Evolutionary conservation across 495 filamentous ascomycete species (phyloP).

Genomic region (Penicillium subrubescens): DNA sequence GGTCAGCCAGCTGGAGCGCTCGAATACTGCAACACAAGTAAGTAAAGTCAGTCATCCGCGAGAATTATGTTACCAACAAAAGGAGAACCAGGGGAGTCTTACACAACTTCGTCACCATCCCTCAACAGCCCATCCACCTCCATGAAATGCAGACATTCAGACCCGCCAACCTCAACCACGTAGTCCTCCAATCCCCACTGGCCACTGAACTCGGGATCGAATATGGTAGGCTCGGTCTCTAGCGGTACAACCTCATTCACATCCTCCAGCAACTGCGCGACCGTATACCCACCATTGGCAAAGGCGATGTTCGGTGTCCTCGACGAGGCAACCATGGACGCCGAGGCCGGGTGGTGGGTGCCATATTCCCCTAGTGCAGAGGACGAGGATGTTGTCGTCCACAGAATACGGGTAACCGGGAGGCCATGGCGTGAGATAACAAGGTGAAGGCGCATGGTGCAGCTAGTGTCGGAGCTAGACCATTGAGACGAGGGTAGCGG

Average conservation of each 20-base stretch:
- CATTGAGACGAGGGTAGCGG: constrained; percentile 15
- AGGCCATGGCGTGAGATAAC: constrained; percentile 79
- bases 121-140: constrained; percentile 68
- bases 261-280: constrained; percentile 80
- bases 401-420: constrained; percentile 74
- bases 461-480: constrained; percentile 17
- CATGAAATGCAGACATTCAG: constrained; percentile 90
- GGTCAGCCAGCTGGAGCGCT: constrained; percentile 72
- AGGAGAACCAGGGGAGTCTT: constrained; percentile 29
- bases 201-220: constrained; percentile 43
- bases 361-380: constrained; percentile 36
- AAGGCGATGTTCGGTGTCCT: constrained; percentile 49
- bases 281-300: constrained; percentile 60
- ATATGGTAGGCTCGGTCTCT: constrained; percentile 59
- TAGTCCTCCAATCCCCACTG: constrained; percentile 94
- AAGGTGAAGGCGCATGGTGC: constrained; percentile 77
- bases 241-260: constrained; percentile 83
- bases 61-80: neutral
- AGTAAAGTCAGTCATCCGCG: neutral
- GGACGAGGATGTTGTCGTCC: constrained; percentile 53
- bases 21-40: constrained; percentile 63
- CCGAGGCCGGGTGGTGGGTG: constrained; percentile 24
- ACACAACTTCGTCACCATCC: constrained; percentile 86
- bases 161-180: constrained; percentile 78
- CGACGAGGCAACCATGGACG: constrained; percentile 41